Evolutionary conservation across 495 filamentous ascomycete species (phyloP), one percentile per base, ranked within the genome.

Genomic region (Neurospora hispaniola): DNA sequence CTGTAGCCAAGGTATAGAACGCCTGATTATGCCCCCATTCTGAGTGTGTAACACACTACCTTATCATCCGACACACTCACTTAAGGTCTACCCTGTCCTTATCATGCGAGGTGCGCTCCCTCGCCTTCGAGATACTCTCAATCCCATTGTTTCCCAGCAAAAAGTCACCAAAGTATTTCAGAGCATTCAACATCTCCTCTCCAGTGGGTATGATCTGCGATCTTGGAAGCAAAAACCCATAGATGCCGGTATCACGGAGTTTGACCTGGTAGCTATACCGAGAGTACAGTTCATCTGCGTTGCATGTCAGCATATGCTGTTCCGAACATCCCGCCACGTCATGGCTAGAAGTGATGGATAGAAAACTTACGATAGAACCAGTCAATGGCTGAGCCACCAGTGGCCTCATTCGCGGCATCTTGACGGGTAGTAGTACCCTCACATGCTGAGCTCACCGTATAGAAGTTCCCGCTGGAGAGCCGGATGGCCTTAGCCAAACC

Each of bases 231-330:
- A 99, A 83, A 77, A 98, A 99, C 0, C 96, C 96, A 79, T 98
- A 98, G 81, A 79, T 96, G 4, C 96, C 96, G 0, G 93, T 97
- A 82, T 99, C 96, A 43, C 96, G 87, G 31, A 99, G 84, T 81
- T 98, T 98, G 80, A 99, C 92, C 83, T 98, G 96, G 77, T 96
- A 99, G 38, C 93, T 90, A 77, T 92, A 96, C 42, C 85, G 88
- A n/a, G 95, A 91, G 59, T 87, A 83, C 41, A 97, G 81, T 76
- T 96, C 91, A 72, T 96, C 79, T 80, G 46, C 16, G 38, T 41
- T 7, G 38, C 62, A 14, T 72, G 39, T 46, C 18, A 27, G 43
- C 20, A 44, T 48, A n/a, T 27, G 71, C 69, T 42, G 76, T 73
- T 46, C 4, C 68, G 38, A 72, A 31, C 46, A 42, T 20, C 42